phyloP scores from a whole-genome alignment of 2,329 filamentous ascomycete genomes.

The Lomentospora prolificans region DNA sequence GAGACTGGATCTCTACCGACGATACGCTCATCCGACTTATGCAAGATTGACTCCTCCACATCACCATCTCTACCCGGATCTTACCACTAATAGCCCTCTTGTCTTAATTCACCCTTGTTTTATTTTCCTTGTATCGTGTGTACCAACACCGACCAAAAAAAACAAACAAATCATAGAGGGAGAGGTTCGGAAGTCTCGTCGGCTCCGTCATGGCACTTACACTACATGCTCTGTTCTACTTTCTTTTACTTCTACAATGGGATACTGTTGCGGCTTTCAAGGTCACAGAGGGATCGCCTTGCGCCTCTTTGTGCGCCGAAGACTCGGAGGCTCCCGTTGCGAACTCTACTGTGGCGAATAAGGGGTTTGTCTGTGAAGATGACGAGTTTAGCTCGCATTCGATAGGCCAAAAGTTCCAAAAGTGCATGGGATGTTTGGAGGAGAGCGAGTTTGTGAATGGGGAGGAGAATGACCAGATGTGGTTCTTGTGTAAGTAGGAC shows the following conservation, averaged over 20 bases:
- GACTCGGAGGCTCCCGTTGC: conserved; percentile 32
- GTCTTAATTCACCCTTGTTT: not conserved
- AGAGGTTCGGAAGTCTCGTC: no score
- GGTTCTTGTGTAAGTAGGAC: conserved; percentile 42
- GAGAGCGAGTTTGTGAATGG: conserved; percentile 37
- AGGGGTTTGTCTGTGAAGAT: conserved; percentile 39
- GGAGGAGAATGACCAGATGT: conserved; percentile 40
- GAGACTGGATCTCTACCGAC: not conserved
- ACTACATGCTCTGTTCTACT: not conserved
- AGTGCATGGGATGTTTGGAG: conserved; percentile 43
- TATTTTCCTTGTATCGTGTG: not conserved
- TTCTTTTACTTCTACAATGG: conserved; percentile 14
- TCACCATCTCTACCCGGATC: no score
- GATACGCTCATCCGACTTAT: not conserved
- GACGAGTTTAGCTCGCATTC: conserved; percentile 27
- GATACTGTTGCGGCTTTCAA: conserved; percentile 26
- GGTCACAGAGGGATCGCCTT: conserved; percentile 45
- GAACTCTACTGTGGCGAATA: conserved; percentile 23
- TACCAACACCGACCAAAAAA: not conserved
- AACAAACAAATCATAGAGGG: not conserved
- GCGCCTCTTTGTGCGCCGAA: conserved; percentile 38
- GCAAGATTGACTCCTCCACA: not conserved
- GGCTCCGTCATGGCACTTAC: no score
- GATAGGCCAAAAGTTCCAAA: conserved; percentile 34
- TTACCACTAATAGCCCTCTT: no score